Conservation (phyloP, 495 filamentous ascomycete species). For the Daldinia decipiens region DNA sequence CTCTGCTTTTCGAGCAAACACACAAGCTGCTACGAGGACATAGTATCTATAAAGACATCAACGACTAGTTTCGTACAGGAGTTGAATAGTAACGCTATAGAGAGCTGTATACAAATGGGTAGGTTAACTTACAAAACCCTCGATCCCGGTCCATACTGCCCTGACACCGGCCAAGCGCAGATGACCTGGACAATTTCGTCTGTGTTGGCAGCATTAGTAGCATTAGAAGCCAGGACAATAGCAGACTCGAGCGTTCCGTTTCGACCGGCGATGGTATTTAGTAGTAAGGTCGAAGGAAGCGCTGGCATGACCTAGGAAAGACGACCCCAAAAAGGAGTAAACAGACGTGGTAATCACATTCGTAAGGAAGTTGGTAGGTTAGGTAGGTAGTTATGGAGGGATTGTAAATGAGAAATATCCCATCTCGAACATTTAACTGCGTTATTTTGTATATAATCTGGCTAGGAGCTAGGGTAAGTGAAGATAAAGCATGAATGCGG, state of each 20-base stretch:
- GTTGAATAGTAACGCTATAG: not conserved
- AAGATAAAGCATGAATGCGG: not conserved
- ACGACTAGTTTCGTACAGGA: constrained; percentile 6
- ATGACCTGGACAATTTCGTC: constrained; percentile 58
- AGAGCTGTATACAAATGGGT: not conserved
- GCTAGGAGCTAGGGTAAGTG: not conserved
- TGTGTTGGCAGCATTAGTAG: constrained; percentile 40
- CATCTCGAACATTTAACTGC: constrained; percentile 21
- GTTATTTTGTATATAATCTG: constrained; percentile 10
- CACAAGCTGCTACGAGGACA: constrained; percentile 65
- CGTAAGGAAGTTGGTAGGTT: not conserved
- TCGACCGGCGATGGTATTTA: constrained; percentile 48
- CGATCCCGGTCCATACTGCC: constrained; percentile 68
- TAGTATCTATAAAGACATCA: constrained; percentile 60
- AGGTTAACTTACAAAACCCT: constrained; percentile 60
- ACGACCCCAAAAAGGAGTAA: constrained; percentile 1
- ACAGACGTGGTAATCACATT: constrained; percentile 10
- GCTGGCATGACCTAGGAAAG: constrained; percentile 54
- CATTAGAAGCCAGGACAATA: constrained; percentile 15
- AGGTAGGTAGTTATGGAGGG: not conserved
- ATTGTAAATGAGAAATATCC: constrained; percentile 11
- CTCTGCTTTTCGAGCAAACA: constrained; percentile 65
- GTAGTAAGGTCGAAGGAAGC: constrained; percentile 47
- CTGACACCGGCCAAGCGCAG: constrained; percentile 69
- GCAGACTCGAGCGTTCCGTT: constrained; percentile 27